Evolutionary conservation across 331 rosid species (phyloP).

Genomic region (Dryas integrifolia): DNA sequence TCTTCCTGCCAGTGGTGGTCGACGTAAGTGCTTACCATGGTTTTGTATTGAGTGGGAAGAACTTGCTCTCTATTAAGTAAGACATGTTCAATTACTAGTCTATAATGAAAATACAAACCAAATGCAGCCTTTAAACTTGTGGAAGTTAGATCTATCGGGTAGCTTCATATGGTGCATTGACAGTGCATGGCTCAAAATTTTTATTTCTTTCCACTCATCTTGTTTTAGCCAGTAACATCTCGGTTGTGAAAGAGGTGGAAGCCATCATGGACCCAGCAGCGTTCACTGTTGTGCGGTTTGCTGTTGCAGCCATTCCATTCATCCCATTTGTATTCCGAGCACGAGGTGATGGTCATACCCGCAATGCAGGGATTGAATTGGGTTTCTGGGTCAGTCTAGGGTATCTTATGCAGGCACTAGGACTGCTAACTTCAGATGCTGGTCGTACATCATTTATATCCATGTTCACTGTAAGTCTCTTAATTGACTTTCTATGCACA

Average conservation of each 20-base stretch:
- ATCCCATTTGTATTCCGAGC: slow-evolving; percentile 54
- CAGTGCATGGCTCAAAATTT: neutral
- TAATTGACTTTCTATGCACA: neutral
- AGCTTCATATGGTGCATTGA: neutral
- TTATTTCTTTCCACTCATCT: neutral
- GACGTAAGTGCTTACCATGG: neutral
- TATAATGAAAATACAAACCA: neutral
- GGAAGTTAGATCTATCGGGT: neutral
- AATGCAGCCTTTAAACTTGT: neutral
- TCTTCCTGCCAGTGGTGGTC: neutral
- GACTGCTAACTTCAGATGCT: slow-evolving; percentile 74
- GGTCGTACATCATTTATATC: slow-evolving; percentile 70
- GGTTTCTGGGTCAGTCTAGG: slow-evolving; percentile 84
- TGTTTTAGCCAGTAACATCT: slow-evolving; percentile 63
- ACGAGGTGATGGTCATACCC: slow-evolving; percentile 40
- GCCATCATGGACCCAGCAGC: slow-evolving; percentile 61
- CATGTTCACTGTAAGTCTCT: slow-evolving; percentile 55
- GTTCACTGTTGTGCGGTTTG: slow-evolving; percentile 67
- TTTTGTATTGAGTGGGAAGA: neutral
- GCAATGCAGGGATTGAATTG: slow-evolving; percentile 75
- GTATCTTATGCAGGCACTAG: slow-evolving; percentile 73
- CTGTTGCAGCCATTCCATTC: slow-evolving; percentile 59
- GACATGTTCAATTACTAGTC: neutral
- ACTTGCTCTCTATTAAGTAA: neutral
- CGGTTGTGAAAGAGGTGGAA: slow-evolving; percentile 75